phyloP scores from a whole-genome alignment of 129 eudicot genomes.

The Tagetes patula region DNA sequence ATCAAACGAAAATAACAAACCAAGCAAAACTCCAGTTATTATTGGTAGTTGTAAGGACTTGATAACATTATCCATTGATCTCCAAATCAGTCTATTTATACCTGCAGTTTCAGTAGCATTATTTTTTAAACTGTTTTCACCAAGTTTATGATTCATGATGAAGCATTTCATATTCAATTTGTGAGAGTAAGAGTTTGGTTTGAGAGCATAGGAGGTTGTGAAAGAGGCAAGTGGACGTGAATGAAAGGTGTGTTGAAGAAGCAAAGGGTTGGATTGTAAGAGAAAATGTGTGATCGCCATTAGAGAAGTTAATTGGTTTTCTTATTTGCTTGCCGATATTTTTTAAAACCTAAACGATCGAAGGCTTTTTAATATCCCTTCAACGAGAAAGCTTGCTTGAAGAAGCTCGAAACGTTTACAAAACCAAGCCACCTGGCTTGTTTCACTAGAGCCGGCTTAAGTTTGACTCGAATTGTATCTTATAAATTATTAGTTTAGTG shows the following conservation, averaged over 20 bases:
- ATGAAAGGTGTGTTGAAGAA: neutral
- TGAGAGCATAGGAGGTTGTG: neutral
- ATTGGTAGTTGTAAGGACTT: constrained; percentile 42
- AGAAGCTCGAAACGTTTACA: no score
- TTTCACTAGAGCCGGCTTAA: no score
- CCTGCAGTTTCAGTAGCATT: constrained; percentile 4
- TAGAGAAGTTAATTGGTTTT: no score
- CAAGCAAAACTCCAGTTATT: constrained; percentile 46
- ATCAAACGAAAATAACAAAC: constrained; percentile 47
- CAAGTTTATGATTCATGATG: neutral
- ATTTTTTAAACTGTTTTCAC: constrained; percentile 25
- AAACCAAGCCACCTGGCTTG: no score
- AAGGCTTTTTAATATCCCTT: no score
- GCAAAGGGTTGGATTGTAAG: no score
- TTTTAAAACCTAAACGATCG: no score
- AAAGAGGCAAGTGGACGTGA: neutral
- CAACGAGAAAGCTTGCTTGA: no score
- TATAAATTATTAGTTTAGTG: no score
- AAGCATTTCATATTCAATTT: neutral
- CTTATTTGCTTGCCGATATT: no score
- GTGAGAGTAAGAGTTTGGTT: neutral
- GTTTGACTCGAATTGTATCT: no score
- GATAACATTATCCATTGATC: constrained; percentile 28
- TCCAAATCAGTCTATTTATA: constrained; percentile 21
- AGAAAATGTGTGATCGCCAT: neutral